Evolutionary conservation across 768 basidiomycete genomes (phyloP), one percentile per base, ranked within the genome.

Genomic region (Lentinula boryana): DNA sequence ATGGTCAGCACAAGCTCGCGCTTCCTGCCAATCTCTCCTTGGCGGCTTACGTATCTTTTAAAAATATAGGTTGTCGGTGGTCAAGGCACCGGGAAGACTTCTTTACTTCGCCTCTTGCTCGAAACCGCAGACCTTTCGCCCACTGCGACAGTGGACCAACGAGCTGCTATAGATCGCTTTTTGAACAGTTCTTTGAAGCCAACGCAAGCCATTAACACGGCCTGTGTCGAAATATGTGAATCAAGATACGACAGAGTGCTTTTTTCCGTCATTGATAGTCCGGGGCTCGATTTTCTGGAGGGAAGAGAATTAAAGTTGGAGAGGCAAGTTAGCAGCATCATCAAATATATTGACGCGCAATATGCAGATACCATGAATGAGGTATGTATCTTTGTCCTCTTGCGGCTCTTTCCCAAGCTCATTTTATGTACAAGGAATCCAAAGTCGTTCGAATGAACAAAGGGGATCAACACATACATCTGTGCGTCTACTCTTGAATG

Each of bases 351-450:
- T 6, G 93, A 94, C 64, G 75, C 82, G 4, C 89, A 89, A 67
- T 94, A 87, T 70, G 88, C 88, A 12, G 90, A 93, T 66, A 93
- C 92, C 0, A 86, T 95, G 86, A 89, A 80, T 68, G 92, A 94
- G 78, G 92, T 90, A 27, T 27, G 62, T 63, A 81, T 71, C 36
- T 1, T 49, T 43, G 1, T 43, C 36, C 6, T 46, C 5, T 31
- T 15, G 32, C 33, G 7, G 23, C 18, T 46, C 13, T 51, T 35
- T 33, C 50, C 35, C 21, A 9, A 51, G 36, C 46, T 46, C 44
- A 13, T 43, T 8, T 32, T 32, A 16, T 33, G 15, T 43, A 5
- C 35, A 23, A 63, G 91, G 91, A 94, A 78, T 89, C 89, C 59
- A 95, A 94, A 78, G 91, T 95, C 44, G 77, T 93, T 56, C 84